A percentile compares a stretch with the other conserved stretches of the same genome.
Evolutionary conservation across 163 green algal species (phyloP).

Genomic region (Volvox carteri): DNA sequence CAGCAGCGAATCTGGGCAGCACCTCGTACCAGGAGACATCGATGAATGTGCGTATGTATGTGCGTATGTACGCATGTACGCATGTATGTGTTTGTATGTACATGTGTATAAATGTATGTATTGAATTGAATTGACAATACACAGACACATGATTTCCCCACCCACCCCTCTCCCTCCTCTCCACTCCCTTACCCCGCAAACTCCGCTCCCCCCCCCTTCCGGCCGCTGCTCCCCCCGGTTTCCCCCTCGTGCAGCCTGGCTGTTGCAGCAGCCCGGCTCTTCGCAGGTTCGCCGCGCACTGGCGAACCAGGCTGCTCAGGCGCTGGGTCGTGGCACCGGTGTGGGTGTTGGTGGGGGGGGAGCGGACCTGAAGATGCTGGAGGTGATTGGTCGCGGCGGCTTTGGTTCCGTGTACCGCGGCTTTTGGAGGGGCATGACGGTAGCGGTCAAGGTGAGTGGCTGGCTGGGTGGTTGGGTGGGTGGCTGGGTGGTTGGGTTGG

Average conservation of each 20-base stretch:
- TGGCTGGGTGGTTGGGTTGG: too few relatives aligned
- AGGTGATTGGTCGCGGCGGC: constrained; percentile 74
- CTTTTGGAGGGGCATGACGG: constrained; percentile 63
- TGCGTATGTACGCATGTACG: too few relatives aligned
- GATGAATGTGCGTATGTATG: constrained; percentile 25
- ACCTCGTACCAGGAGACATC: background rate
- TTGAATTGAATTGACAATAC: too few relatives aligned
- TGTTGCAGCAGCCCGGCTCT: constrained; percentile 29
- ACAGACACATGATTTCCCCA: too few relatives aligned
- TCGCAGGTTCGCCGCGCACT: background rate
- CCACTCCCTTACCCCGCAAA: too few relatives aligned
- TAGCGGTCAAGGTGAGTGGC: constrained; percentile 59
- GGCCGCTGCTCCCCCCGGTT: too few relatives aligned
- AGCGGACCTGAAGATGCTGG: constrained; percentile 64
- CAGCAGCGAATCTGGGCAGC: constrained; percentile 26
- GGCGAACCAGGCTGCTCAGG: background rate
- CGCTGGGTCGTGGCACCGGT: background rate
- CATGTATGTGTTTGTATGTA: too few relatives aligned
- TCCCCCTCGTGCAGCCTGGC: background rate
- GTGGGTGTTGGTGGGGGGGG: background rate
- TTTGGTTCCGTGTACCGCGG: constrained; percentile 76
- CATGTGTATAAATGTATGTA: too few relatives aligned
- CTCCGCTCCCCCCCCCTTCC: too few relatives aligned
- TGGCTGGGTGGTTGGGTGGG: too few relatives aligned
- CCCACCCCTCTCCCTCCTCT: too few relatives aligned